Conservation (phyloP, 495 filamentous ascomycete genomes). For the Penicillium tannophilum region DNA sequence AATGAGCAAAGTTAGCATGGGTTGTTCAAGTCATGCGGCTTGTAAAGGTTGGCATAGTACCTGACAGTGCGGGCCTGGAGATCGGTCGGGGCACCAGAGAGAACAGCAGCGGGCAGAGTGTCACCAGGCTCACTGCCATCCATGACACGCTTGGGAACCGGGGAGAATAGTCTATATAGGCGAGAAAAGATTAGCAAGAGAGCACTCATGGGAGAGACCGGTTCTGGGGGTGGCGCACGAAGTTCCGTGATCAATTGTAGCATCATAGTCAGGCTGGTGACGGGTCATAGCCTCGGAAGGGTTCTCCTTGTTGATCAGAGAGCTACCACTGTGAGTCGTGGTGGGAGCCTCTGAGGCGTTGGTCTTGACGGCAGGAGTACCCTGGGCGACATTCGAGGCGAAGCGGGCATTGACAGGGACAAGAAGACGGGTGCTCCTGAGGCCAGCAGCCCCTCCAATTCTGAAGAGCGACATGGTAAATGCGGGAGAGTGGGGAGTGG, state of each 20-base stretch:
- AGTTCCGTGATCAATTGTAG: conserved; percentile 74
- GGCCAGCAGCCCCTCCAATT: conserved; percentile 41
- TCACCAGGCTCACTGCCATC: conserved; percentile 84
- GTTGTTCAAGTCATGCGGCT: neutral
- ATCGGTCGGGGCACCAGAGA: conserved; percentile 92
- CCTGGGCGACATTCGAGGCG: conserved; percentile 30
- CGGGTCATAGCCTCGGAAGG: conserved; percentile 52
- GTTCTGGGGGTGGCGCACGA: conserved; percentile 59
- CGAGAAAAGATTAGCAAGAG: conserved; percentile 26
- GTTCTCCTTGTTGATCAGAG: conserved; percentile 56
- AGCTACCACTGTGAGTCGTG: conserved; percentile 37
- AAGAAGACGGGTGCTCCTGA: conserved; percentile 37
- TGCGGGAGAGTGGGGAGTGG: conserved; percentile 28
- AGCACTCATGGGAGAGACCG: conserved; percentile 4
- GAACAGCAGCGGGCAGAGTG: conserved; percentile 73
- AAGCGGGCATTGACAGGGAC: conserved; percentile 42
- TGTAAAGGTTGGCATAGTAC: conserved; percentile 49
- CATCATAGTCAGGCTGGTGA: conserved; percentile 80
- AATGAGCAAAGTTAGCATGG: conserved; percentile 26
- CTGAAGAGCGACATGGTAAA: conserved; percentile 50
- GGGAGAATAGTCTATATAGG: conserved; percentile 73
- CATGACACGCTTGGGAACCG: conserved; percentile 83
- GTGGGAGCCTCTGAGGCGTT: conserved; percentile 45
- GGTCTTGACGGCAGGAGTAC: conserved; percentile 38
- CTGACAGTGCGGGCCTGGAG: conserved; percentile 91